Evolutionary conservation across 441 rosid species (phyloP).

Genomic region (Pelargonium citronellum): DNA sequence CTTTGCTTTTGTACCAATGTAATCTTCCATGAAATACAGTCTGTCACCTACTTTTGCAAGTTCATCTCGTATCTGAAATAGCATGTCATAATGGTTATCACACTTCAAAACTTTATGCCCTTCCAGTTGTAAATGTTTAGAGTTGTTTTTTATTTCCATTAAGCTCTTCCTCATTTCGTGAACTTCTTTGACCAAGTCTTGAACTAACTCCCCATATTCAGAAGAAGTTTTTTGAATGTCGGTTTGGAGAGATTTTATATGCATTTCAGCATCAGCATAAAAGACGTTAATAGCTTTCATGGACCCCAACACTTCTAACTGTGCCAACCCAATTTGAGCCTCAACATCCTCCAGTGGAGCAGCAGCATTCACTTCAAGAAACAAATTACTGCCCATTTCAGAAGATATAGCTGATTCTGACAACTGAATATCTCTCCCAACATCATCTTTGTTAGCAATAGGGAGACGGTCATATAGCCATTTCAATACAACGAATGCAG

Average conservation of each 20-base stretch:
- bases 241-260: conserved; percentile 24
- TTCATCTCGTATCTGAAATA: conserved; percentile 39
- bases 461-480: conserved; percentile 46
- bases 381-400: conserved; percentile 10
- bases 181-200: conserved; percentile 30
- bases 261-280: conserved; percentile 28
- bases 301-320: conserved; percentile 28
- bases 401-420: conserved; percentile 16
- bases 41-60: conserved; percentile 35
- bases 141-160: conserved; percentile 29
- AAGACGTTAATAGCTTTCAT: conserved; percentile 29
- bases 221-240: conserved; percentile 29
- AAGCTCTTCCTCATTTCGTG: conserved; percentile 26
- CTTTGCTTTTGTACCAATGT: conserved; percentile 29
- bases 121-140: conserved; percentile 15
- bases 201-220: conserved; percentile 26
- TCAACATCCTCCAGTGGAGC: conserved; percentile 25
- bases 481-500: conserved; percentile 43
- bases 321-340: conserved; percentile 31
- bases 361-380: conserved; percentile 20
- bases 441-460: conserved; percentile 22
- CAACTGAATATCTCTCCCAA: conserved; percentile 19
- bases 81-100: conserved; percentile 33
- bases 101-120: conserved; percentile 20
- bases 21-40: conserved; percentile 32